These are phyloP conservation scores for Scheffersomyces stipitis DNA, from an alignment of 805 yeast species.

Conservation along the genomic window DNA sequence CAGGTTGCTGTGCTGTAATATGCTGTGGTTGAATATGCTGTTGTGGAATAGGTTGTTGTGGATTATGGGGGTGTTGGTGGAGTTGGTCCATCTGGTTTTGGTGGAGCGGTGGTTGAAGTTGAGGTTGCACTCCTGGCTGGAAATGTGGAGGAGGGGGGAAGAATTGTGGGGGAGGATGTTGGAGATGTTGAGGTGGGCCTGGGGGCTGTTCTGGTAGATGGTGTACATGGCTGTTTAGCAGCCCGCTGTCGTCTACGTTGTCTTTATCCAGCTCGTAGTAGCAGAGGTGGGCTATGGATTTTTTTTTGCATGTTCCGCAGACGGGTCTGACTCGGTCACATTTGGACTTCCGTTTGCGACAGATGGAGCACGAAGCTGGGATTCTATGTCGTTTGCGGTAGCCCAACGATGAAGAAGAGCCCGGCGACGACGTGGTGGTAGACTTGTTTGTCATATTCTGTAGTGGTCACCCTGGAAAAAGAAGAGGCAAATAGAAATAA, in stretches of 20 bases:
- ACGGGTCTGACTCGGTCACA: slow-evolving; percentile 44
- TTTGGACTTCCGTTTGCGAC: slow-evolving; percentile 42
- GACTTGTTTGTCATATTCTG: too few species aligned
- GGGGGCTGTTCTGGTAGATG: neutral
- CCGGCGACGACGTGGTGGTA: too few species aligned
- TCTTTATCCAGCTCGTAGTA: slow-evolving; percentile 28
- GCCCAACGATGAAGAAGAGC: too few species aligned
- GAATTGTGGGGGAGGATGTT: neutral
- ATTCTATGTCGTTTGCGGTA: slow-evolving; percentile 37
- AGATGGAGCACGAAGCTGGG: slow-evolving; percentile 46
- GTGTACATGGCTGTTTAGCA: slow-evolving; percentile 2
- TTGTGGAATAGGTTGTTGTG: neutral
- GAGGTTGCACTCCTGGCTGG: slow-evolving; percentile 2
- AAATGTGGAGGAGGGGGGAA: neutral
- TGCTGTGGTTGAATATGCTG: neutral
- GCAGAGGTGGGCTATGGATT: slow-evolving; percentile 44
- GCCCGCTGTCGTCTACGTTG: slow-evolving; percentile 6
- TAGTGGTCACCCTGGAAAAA: too few species aligned
- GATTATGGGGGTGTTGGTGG: slow-evolving; percentile 2
- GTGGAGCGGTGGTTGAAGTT: slow-evolving; percentile 6
- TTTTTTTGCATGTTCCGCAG: slow-evolving; percentile 43
- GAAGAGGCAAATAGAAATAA: too few species aligned
- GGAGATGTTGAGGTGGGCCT: slow-evolving; percentile 1
- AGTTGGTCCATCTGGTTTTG: slow-evolving; percentile 5
- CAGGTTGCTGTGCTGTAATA: neutral